Evolutionary conservation across 176 grass and related monocot genomes (phyloP).

Genomic region (Musa acuminata): DNA sequence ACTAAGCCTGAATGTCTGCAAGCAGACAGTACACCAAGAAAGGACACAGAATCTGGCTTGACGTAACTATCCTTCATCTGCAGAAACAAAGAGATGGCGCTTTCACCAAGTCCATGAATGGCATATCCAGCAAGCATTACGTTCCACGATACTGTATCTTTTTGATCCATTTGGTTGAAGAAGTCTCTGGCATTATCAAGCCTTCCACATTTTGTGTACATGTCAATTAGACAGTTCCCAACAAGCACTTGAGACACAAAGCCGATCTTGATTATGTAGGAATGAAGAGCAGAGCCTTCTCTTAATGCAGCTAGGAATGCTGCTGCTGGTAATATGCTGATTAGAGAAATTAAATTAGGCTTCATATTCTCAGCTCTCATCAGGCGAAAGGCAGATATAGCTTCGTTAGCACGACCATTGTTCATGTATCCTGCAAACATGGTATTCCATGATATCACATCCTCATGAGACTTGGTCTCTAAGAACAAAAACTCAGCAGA

Average conservation of each 20-base stretch:
- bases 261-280: constrained; percentile 25
- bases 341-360: constrained; percentile 32
- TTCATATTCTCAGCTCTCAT: constrained; percentile 35
- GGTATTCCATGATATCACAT: constrained; percentile 42
- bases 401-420: constrained; percentile 29
- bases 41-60: constrained; percentile 58
- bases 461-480: constrained; percentile 18
- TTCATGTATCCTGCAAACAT: constrained; percentile 38
- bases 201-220: constrained; percentile 47
- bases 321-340: constrained; percentile 34
- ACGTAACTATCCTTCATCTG: constrained; percentile 38
- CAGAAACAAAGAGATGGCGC: constrained; percentile 56
- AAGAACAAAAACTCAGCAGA: constrained; percentile 29
- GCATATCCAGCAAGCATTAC: constrained; percentile 39
- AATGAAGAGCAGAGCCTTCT: constrained; percentile 31
- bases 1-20: constrained; percentile 75
- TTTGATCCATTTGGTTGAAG: constrained; percentile 30
- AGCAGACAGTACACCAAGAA: constrained; percentile 59
- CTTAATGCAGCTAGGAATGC: constrained; percentile 26
- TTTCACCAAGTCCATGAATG: constrained; percentile 58
- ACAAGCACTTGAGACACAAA: constrained; percentile 25
- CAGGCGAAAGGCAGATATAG: constrained; percentile 25
- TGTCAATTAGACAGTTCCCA: constrained; percentile 38
- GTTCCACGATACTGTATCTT: constrained; percentile 38
- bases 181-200: constrained; percentile 29